These are phyloP conservation scores for Colletotrichum sp. DNA, from an alignment of 2,329 filamentous ascomycete species.

Conservation along the genomic window DNA sequence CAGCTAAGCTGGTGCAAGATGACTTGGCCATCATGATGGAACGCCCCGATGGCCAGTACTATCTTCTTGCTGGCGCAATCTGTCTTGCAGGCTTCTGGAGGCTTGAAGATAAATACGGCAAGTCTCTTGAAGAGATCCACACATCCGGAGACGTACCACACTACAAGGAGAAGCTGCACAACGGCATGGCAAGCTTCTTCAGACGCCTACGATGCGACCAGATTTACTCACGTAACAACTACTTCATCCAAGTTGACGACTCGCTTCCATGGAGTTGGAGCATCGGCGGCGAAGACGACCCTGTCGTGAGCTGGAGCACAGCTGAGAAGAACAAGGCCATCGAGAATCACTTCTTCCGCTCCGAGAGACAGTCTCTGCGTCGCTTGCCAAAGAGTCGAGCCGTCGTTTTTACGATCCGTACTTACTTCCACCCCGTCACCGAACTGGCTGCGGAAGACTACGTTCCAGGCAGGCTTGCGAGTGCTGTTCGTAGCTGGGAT, in stretches of 20 bases:
- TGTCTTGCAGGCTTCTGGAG: slow-evolving; percentile 85
- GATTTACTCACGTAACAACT: slow-evolving; percentile 74
- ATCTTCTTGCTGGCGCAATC: slow-evolving; percentile 77
- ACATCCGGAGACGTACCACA: slow-evolving; percentile 78
- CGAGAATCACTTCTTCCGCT: slow-evolving; percentile 77
- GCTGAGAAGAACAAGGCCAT: slow-evolving; percentile 77
- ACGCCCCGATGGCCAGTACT: slow-evolving; percentile 76
- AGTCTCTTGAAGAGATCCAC: slow-evolving; percentile 81
- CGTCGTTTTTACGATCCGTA: slow-evolving; percentile 78
- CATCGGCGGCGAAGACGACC: slow-evolving; percentile 75
- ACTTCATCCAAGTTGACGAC: slow-evolving; percentile 88
- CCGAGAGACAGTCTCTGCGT: slow-evolving; percentile 74
- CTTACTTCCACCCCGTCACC: slow-evolving; percentile 77
- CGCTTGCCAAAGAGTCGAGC: slow-evolving; percentile 63
- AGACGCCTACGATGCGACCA: slow-evolving; percentile 70
- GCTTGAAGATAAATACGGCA: slow-evolving; percentile 79
- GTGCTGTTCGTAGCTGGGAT: slow-evolving; percentile 81
- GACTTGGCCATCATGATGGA: slow-evolving; percentile 88
- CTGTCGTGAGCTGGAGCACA: slow-evolving; percentile 72
- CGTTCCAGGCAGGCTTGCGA: slow-evolving; percentile 79
- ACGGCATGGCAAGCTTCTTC: slow-evolving; percentile 85
- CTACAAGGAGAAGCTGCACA: slow-evolving; percentile 73
- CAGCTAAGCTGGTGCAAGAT: slow-evolving; percentile 77
- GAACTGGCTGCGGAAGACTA: slow-evolving; percentile 74
- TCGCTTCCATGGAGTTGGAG: slow-evolving; percentile 75